Base-by-base conservation (phyloP, 768 basidiomycete genomes). In the Mycena vulgaris region DNA sequence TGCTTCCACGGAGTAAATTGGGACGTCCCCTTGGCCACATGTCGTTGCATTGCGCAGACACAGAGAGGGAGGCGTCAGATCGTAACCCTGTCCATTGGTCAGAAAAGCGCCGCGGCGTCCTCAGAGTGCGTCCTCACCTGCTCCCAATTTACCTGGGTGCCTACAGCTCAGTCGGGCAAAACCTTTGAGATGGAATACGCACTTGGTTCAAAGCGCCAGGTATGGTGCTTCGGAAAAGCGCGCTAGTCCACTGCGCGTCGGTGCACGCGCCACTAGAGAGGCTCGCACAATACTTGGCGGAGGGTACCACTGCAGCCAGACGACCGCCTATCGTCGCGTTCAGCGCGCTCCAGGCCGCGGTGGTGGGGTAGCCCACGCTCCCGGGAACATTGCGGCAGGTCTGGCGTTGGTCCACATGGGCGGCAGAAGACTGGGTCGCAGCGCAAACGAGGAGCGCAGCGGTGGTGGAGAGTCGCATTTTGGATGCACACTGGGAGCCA, bases 1-100 rank as follows among this genome's bases (percentile, higher is more conserved):
- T 0, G 83, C 84, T 63, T 87, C 83, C 5, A 85, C 84, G 1
- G 82, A 83, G 19, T 82, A 68, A 2, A 82, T 77, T 1, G 87
- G 82, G 0, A 87, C 79, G 49, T 81, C 83, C 19, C 86, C 87
- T 70, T 86, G 86, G 2, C 77, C 74, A 66, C 87, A 88, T 9
- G 83, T 68, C 7, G 61, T 71, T 11, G 35, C 60, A 51, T 71
- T 71, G 1, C 56, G 47, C 8, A 68, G 23, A 28, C 70, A 71
- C 16, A 71, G 48, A 13, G 70, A 71, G 11, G 66, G 61, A 0
- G 70, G 70, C 8, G 17, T 48, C 5, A 60, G 30, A 23, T 71
- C 70, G 31, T 71, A 71, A 13, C 70, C 62, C 62, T 71, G 39
- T 10, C 14, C 7, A 16, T 16, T 16, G 39, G 39, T 39, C 3